Base-by-base conservation (phyloP, 768 basidiomycete genomes). In the Hypholoma sublateritium region DNA sequence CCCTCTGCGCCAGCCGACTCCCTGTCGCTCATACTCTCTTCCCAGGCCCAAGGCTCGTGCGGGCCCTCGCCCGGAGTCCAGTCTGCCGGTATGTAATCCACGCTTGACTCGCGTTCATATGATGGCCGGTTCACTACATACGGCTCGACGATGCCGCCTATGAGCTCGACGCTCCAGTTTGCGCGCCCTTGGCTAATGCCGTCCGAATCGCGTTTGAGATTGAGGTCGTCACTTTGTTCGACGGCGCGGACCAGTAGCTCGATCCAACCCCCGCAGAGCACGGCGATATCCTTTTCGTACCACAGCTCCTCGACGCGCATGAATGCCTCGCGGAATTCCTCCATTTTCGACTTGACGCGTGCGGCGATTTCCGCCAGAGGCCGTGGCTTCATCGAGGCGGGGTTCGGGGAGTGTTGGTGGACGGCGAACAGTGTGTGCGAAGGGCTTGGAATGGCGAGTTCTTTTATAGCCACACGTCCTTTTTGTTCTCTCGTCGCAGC, bases 241-340 rank as follows among this genome's bases (percentile, higher is more conserved):
- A 83, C 70, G 0, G 81, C 80, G 35, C 74, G 70, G 0, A 83
- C 65, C 22, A 87, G 66, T 14, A 80, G 57, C 59, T 85, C 84
- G n/a, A 86, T 73, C 79, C 80, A 84, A 0, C 86, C 87, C 7
- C 84, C 84, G 56, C 87, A 88, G 7, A 77, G 53, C 2, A 70
- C 60, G 0, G 80, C 67, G 48, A 87, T 69, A 0, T 80, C 74
- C 11, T 63, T 67, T 62, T 79, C 77, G 61, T 78, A 80, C 81
- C 80, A 83, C 12, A 81, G 59, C 68, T 81, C 72, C 65, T 80
- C 75, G 55, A 86, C 61, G 4, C 80, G 67, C 59, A 85, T 75
- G 56, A 78, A 73, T 1, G 68, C 68, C 56, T 85, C 79, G 5
- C 81, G 71, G 59, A 75, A 79, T 39, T 74, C 72, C 49, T 85